Conservation (phyloP, 805 yeast genomes). For the Pachysolen tannophilus region DNA sequence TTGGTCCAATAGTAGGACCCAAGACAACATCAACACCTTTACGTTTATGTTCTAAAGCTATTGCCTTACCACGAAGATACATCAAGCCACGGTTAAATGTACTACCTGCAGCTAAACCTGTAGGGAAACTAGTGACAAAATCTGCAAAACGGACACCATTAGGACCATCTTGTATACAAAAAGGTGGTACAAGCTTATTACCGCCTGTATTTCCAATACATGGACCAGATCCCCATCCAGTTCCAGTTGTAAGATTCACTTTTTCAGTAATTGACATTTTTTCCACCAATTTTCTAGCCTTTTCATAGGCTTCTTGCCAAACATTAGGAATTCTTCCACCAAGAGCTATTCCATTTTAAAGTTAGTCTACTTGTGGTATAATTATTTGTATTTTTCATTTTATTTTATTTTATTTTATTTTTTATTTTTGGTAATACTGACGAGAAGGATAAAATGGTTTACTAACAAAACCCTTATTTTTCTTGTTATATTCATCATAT, state of each 20-base stretch:
- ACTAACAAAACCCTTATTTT: constrained; percentile 7
- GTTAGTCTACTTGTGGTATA: neutral
- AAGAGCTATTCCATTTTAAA: constrained; percentile 15
- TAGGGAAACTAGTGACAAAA: constrained; percentile 46
- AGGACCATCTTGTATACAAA: constrained; percentile 57
- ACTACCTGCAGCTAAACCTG: constrained; percentile 49
- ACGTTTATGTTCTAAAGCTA: constrained; percentile 42
- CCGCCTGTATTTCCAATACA: constrained; percentile 58
- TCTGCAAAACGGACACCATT: constrained; percentile 51
- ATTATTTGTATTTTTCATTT: too few relatives aligned
- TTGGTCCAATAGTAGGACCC: constrained; percentile 52
- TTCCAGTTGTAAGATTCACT: constrained; percentile 58
- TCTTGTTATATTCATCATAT: constrained; percentile 7
- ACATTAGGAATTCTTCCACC: constrained; percentile 42
- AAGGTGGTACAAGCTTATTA: constrained; percentile 23
- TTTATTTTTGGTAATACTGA: constrained; percentile 5
- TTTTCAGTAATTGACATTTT: constrained; percentile 49
- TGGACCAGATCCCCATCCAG: constrained; percentile 60
- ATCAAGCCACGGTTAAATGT: constrained; percentile 46
- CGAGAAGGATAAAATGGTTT: constrained; percentile 12
- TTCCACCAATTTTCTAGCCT: constrained; percentile 46
- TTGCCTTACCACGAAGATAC: constrained; percentile 44
- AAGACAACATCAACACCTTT: constrained; percentile 48
- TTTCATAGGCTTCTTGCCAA: constrained; percentile 52
- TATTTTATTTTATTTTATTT: too few relatives aligned